phyloP scores from a whole-genome alignment of 129 eudicot genomes.

The Artemisia annua region DNA sequence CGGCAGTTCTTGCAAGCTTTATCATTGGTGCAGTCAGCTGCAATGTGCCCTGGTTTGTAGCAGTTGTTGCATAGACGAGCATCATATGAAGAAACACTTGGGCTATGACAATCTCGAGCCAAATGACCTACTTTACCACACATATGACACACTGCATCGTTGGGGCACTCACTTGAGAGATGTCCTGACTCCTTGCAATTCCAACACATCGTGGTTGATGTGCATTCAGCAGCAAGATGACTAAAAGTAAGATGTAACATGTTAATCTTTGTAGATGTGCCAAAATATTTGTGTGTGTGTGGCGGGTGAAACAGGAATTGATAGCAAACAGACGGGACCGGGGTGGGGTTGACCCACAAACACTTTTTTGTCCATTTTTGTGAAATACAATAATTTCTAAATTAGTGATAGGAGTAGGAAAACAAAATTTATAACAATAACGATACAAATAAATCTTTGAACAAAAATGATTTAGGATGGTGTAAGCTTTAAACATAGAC shows the following conservation, averaged over 20 bases:
- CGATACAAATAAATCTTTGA: background rate
- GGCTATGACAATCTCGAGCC: conserved; percentile 61
- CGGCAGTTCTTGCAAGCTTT: conserved; percentile 75
- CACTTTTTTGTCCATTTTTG: background rate
- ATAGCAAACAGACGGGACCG: no score
- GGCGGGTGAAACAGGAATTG: no score
- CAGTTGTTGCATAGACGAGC: conserved; percentile 68
- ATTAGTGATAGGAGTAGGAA: background rate
- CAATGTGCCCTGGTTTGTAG: conserved; percentile 60
- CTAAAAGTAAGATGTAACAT: conserved; percentile 28
- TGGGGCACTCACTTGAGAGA: conserved; percentile 58
- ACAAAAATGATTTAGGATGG: background rate
- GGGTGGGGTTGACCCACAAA: background rate
- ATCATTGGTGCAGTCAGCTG: conserved; percentile 66
- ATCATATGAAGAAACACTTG: conserved; percentile 43
- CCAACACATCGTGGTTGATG: conserved; percentile 73
- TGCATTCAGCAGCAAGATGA: conserved; percentile 62
- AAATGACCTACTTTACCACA: conserved; percentile 59
- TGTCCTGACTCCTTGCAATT: conserved; percentile 73
- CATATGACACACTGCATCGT: conserved; percentile 55
- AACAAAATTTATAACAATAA: background rate
- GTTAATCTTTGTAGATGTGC: conserved; percentile 17
- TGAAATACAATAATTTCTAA: background rate
- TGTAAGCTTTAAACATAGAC: background rate
- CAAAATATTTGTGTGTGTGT: background rate